A percentile compares a stretch with the other conserved stretches of the same genome.
phyloP scores from a whole-genome alignment of 441 rosid genomes.

The Pelargonium fulgidum region DNA sequence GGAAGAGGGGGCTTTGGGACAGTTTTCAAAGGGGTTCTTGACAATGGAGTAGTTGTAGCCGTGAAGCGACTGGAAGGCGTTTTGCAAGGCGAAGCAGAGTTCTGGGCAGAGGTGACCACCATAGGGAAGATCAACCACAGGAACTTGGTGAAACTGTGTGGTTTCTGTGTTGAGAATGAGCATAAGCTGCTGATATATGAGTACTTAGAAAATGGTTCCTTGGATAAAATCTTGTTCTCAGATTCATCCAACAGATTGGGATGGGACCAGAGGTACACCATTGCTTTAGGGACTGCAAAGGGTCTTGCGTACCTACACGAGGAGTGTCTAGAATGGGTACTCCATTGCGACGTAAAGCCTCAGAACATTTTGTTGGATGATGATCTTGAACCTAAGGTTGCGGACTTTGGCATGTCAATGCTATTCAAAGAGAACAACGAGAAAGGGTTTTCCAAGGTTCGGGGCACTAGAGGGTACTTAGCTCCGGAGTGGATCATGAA shows the following conservation, averaged over 20 bases:
- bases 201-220: slow-evolving; percentile 25
- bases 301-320: slow-evolving; percentile 30
- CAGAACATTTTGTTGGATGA: slow-evolving; percentile 28
- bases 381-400: slow-evolving; percentile 20
- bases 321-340: slow-evolving; percentile 33
- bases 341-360: slow-evolving; percentile 33
- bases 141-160: slow-evolving; percentile 30
- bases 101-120: slow-evolving; percentile 23
- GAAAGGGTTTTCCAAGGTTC: slow-evolving; percentile 15
- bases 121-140: slow-evolving; percentile 25
- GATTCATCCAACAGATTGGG: slow-evolving; percentile 14
- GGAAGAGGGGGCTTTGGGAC: slow-evolving; percentile 28
- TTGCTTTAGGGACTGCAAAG: slow-evolving; percentile 29
- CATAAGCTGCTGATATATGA: slow-evolving; percentile 26
- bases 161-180: slow-evolving; percentile 26
- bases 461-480: slow-evolving; percentile 29
- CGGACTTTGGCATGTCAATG: slow-evolving; percentile 27
- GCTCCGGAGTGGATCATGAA: slow-evolving; percentile 27
- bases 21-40: slow-evolving; percentile 23
- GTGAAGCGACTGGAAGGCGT: slow-evolving; percentile 26
- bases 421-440: slow-evolving; percentile 15
- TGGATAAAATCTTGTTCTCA: slow-evolving; percentile 21
- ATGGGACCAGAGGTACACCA: slow-evolving; percentile 24
- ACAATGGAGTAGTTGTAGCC: slow-evolving; percentile 20
- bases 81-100: slow-evolving; percentile 26